Conservation (phyloP, 495 filamentous ascomycete species). For the Aspergillus incahuasiensis region DNA sequence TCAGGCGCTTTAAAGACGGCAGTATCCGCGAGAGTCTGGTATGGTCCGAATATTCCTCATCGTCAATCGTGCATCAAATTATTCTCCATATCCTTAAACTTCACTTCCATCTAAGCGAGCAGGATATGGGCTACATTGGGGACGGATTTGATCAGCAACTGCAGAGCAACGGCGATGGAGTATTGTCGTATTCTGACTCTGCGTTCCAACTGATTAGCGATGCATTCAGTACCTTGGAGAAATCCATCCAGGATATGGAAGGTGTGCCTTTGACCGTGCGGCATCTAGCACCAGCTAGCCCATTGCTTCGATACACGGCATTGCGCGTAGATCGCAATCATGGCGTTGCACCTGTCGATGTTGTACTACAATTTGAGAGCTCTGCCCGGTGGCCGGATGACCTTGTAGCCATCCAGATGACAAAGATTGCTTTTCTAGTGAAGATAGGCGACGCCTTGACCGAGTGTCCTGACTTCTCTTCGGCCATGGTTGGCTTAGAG, state of each 20-base stretch:
- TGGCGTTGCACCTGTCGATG: conserved; percentile 49
- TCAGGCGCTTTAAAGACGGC: conserved; percentile 53
- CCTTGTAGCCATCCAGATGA: conserved; percentile 81
- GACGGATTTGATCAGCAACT: conserved; percentile 57
- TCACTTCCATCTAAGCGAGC: conserved; percentile 54
- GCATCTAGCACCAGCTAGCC: conserved; percentile 65
- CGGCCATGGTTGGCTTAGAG: conserved; percentile 71
- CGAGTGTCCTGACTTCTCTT: conserved; percentile 44
- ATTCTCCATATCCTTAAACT: conserved; percentile 63
- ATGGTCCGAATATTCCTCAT: conserved; percentile 62
- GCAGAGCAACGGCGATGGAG: conserved; percentile 32
- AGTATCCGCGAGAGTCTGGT: conserved; percentile 64
- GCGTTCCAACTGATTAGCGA: conserved; percentile 54
- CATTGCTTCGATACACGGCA: conserved; percentile 71
- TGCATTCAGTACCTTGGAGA: conserved; percentile 67
- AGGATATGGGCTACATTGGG: conserved; percentile 55
- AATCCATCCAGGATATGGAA: conserved; percentile 67
- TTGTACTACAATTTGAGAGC: conserved; percentile 86
- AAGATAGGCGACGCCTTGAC: conserved; percentile 72
- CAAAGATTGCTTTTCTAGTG: conserved; percentile 86
- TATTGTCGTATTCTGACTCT: conserved; percentile 33
- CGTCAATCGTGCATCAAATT: conserved; percentile 73
- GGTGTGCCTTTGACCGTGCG: conserved; percentile 75
- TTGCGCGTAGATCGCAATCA: conserved; percentile 38
- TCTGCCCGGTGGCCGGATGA: conserved; percentile 93